A percentile compares a stretch with the other conserved stretches of the same genome.
Conservation (phyloP, 1,284 basidiomycete genomes). For the Singerocomus rubriflavus region DNA sequence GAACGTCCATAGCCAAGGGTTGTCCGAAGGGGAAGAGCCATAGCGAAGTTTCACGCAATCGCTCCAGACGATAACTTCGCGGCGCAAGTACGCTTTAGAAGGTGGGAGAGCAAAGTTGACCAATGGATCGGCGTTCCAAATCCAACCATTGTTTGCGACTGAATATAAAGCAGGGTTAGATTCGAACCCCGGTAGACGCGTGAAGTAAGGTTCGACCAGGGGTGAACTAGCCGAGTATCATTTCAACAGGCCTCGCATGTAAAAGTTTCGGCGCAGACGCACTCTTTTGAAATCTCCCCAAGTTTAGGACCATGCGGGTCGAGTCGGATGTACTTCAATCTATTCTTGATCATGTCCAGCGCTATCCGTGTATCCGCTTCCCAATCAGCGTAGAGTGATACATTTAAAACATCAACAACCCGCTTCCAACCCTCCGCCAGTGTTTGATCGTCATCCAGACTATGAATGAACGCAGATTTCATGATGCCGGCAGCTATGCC, state of each 20-base stretch:
- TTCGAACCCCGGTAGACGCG: constrained; percentile 63
- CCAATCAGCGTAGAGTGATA: constrained; percentile 83
- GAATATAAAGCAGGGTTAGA: constrained; percentile 72
- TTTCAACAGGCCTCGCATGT: constrained; percentile 9
- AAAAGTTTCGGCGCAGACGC: constrained; percentile 8
- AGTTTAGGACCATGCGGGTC: constrained; percentile 81
- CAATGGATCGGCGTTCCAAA: constrained; percentile 95
- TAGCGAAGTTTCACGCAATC: constrained; percentile 99
- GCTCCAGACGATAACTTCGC: constrained; percentile 96
- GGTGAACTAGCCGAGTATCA: constrained; percentile 53
- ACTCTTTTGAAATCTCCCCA: constrained; percentile 79
- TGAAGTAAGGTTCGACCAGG: constrained; percentile 88
- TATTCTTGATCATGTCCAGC: constrained; percentile 69
- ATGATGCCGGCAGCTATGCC: constrained; percentile 64
- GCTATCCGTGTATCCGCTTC: constrained; percentile 78
- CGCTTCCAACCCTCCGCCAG: constrained; percentile 71
- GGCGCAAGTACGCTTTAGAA: constrained; percentile 94
- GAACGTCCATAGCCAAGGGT: constrained; percentile 94
- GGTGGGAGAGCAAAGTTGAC: constrained; percentile 92
- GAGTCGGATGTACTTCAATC: constrained; percentile 78
- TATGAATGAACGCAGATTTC: constrained; percentile 62
- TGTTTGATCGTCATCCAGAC: constrained; percentile 46
- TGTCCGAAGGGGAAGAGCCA: constrained; percentile 72
- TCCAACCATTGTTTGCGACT: constrained; percentile 98
- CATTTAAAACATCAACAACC: constrained; percentile 83